Evolutionary conservation across 2,329 filamentous ascomycete species (phyloP), one percentile per base, ranked within the genome.

Genomic region (Talaromyces sp.): DNA sequence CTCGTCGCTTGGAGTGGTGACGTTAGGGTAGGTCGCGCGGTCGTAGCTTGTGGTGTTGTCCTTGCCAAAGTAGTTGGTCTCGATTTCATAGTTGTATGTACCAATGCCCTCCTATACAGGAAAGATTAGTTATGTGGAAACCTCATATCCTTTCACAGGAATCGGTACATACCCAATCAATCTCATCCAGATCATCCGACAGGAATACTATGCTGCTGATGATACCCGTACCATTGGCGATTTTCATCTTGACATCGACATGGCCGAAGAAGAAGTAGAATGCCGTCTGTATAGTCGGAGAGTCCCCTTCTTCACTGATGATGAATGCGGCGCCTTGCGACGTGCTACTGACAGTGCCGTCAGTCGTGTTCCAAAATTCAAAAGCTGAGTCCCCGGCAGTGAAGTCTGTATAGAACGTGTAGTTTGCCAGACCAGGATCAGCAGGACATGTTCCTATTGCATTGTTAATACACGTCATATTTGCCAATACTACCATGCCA

Each of bases 261-360:
- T 89, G 90, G 71, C 95, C 95, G 76, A 97, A 99, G 92, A 98
- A 97, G 82, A 99, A 96, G 84, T 97, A 97, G 85, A 96, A 98
- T 72, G 94, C 86, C 68, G 92, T 96, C 69, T 86, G 85, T 66
- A 99, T 86, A 76, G 93, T 92, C 0, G 95, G 95, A 1, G 93
- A 88, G 74, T 98, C 91, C 68, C 93, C 93, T 60, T 87, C 84
- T 75, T 88, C 81, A 57, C 85, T 80, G 66, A 99, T 89, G 37
- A 90, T 92, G 78, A 99, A 96, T 50, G 87, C 87, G 27, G 87
- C 93, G 70, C 95, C 95, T 73, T 93, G 84, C 22, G 82, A 72
- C 66, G 84, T 83, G 73, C 89, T 93, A n/a, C 80, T 81, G 61
- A 96, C 83, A 9, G 77, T 80, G 62, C 89, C 89, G 59, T 87